Base-by-base conservation (phyloP, 2,329 filamentous ascomycete species). In the Fusarium nodosum region DNA sequence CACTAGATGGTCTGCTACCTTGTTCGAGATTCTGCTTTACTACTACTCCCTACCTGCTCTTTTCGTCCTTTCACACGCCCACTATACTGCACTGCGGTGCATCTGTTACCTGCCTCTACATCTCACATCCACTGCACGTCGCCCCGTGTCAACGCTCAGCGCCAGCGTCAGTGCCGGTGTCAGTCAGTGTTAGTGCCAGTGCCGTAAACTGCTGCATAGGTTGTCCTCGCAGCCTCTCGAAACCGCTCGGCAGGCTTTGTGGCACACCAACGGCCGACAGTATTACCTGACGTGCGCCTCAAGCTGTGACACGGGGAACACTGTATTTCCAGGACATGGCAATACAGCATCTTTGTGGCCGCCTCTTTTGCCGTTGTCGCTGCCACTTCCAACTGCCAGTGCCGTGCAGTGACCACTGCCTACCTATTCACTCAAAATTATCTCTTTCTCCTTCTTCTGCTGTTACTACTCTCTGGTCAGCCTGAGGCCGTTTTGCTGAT, bases 271-370 rank as follows among this genome's bases (percentile, higher is more conserved):
- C 65, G 64, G 70, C 66, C 68, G 68, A 61, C 73, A 66, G 73
- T 75, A 71, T 69, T 68, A 75, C 73, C 67, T 72, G 66, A 58
- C 48, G 66, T 69, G 50, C 61, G 46, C 66, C 60, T 64, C 68
- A 68, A 74, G 71, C 59, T 70, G 73, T 75, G 69, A 75, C 68
- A 75, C 73, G 55, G 70, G 64, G 61, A 55, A 73, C 73, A 73
- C 69, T 69, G 73, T 75, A 73, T 73, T 68, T 68, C 69, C 72
- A 74, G 69, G 72, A 62, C 59, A 75, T 75, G 73, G 73, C 73
- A 71, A 75, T 75, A 75, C 73, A 75, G 68, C 73, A 60, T 74
- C 71, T 69, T 64, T 73, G 72, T 75, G 71, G 68, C 64, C 69
- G 71, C 67, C 55, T 73, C 57, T 47, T 64, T 58, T 74, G 71